Evolutionary conservation across 2,329 filamentous ascomycete species (phyloP).

Genomic region (Sclerotinia trifoliorum): DNA sequence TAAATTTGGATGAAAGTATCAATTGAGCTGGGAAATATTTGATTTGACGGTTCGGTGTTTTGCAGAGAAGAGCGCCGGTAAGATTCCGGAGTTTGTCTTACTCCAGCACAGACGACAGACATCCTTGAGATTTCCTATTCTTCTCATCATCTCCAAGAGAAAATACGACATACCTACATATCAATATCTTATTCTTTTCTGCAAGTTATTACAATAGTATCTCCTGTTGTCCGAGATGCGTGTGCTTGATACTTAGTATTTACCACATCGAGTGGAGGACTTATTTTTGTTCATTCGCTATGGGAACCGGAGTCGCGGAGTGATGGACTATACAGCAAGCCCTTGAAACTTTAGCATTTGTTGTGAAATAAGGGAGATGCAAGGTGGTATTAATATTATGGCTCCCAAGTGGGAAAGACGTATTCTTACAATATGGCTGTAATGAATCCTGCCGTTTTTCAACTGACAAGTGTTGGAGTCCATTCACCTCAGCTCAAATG

Average conservation of each 20-base stretch:
- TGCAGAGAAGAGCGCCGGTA: neutral
- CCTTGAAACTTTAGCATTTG: neutral
- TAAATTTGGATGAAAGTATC: neutral
- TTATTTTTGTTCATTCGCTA: neutral
- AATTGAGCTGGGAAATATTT: neutral
- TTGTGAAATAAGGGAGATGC: neutral
- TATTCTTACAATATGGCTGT: neutral
- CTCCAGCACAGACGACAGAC: neutral
- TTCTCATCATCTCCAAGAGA: neutral
- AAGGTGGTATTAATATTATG: neutral
- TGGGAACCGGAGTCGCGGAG: neutral
- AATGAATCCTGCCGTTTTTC: too few species aligned
- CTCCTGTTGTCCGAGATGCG: neutral
- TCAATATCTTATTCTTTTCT: neutral
- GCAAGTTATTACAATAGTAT: neutral
- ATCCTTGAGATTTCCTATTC: neutral
- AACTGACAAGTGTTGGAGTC: too few species aligned
- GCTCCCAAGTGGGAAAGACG: neutral
- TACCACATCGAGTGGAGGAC: neutral
- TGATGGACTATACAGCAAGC: neutral
- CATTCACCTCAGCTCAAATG: too few species aligned
- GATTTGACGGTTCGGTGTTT: neutral
- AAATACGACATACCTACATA: neutral
- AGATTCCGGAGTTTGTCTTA: conserved; percentile 6
- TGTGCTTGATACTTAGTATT: neutral